These are phyloP conservation scores for Coleophoma crateriformis DNA, from an alignment of 2,329 filamentous ascomycete species.

Conservation along the genomic window DNA sequence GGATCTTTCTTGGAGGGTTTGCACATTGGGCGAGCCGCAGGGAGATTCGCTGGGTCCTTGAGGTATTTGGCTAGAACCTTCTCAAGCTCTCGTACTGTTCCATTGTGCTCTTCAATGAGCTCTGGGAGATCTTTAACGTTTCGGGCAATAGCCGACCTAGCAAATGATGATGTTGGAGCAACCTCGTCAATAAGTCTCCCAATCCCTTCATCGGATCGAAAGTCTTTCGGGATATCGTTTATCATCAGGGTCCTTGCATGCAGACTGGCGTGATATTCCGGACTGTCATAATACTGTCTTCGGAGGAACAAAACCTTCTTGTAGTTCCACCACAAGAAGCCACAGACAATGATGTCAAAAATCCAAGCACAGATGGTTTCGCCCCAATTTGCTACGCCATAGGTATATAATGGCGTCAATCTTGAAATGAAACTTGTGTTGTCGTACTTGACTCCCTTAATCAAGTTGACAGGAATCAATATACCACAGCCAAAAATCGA, in stretches of 20 bases:
- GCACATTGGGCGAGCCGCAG: slow-evolving; percentile 71
- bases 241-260: slow-evolving; percentile 70
- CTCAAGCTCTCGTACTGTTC: slow-evolving; percentile 77
- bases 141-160: slow-evolving; percentile 76
- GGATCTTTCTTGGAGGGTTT: slow-evolving; percentile 76
- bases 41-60: slow-evolving; percentile 77
- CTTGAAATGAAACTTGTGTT: slow-evolving; percentile 41
- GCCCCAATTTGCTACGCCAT: slow-evolving; percentile 48
- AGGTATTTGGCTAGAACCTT: slow-evolving; percentile 82
- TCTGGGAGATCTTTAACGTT: slow-evolving; percentile 88
- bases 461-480: slow-evolving; percentile 75
- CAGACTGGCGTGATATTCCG: slow-evolving; percentile 83
- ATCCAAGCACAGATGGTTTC: slow-evolving; percentile 54
- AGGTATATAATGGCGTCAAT: slow-evolving; percentile 55
- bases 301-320: slow-evolving; percentile 64
- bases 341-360: slow-evolving; percentile 70
- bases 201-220: slow-evolving; percentile 80
- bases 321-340: slow-evolving; percentile 90
- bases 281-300: slow-evolving; percentile 74
- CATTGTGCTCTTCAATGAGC: slow-evolving; percentile 78
- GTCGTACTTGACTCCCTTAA: slow-evolving; percentile 33
- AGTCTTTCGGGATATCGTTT: slow-evolving; percentile 75
- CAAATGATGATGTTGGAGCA: slow-evolving; percentile 72
- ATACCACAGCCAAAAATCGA: slow-evolving; percentile 69
- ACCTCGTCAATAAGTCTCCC: slow-evolving; percentile 76